Evolutionary conservation across 1,284 basidiomycete genomes (phyloP).

Genomic region (Sporisorium scitamineum): DNA sequence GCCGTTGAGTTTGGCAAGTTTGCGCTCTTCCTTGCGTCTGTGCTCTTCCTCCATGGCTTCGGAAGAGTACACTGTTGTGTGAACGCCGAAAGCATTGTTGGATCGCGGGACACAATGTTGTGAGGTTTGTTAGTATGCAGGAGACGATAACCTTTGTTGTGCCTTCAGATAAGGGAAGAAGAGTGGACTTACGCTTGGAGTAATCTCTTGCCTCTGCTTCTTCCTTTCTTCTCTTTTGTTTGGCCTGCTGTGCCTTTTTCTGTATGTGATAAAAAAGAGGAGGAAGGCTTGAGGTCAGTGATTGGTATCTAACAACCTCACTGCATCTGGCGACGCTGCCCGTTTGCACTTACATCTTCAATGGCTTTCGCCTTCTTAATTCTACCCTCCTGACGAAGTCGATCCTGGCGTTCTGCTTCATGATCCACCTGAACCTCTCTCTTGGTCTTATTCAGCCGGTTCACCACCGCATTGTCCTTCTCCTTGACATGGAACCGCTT

Average conservation of each 20-base stretch:
- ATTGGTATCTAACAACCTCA: no score
- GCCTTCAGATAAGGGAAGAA: no score
- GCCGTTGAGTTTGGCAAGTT: constrained; percentile 32
- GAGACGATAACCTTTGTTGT: background rate
- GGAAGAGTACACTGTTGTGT: constrained; percentile 52
- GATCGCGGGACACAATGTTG: background rate
- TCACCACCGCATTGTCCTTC: constrained; percentile 89
- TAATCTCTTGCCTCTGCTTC: constrained; percentile 63
- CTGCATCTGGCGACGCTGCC: background rate
- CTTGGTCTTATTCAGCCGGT: constrained; percentile 95
- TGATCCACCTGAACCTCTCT: constrained; percentile 79
- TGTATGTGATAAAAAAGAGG: constrained; percentile 3
- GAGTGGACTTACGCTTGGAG: constrained; percentile 69
- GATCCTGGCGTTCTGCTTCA: constrained; percentile 85
- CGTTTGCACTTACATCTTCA: constrained; percentile 40
- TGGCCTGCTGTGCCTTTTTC: constrained; percentile 54
- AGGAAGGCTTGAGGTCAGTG: background rate
- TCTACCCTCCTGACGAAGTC: constrained; percentile 47
- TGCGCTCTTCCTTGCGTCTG: constrained; percentile 46
- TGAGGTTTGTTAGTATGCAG: background rate
- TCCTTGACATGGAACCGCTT: constrained; percentile 79
- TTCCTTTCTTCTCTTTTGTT: constrained; percentile 74
- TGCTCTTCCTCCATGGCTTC: constrained; percentile 63
- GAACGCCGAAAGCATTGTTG: no score
- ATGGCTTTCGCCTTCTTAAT: constrained; percentile 58